Percentiles rank a stretch among this genome's conserved stretches.
Conservation (phyloP, 768 basidiomycete genomes). For the Psilocybe cubensis region DNA sequence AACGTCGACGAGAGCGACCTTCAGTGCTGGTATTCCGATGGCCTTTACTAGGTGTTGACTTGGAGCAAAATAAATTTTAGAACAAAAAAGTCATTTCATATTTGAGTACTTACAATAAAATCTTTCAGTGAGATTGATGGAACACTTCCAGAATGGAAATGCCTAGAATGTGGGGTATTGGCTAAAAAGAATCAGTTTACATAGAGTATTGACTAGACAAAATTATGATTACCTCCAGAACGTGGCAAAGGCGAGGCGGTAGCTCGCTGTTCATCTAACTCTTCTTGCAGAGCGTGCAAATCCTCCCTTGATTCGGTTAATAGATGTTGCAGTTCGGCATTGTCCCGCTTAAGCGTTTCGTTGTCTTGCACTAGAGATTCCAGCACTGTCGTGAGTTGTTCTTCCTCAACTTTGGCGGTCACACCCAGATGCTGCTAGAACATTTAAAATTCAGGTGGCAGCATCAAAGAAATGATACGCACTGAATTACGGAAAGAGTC, state of each 20-base stretch:
- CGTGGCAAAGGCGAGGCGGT: constrained; percentile 39
- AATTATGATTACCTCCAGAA: constrained; percentile 42
- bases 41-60: not conserved
- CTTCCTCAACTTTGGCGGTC: constrained; percentile 48
- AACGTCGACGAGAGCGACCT: constrained; percentile 18
- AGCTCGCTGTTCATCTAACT: constrained; percentile 74
- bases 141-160: constrained; percentile 45
- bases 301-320: constrained; percentile 82
- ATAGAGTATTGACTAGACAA: not conserved
- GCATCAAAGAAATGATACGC: constrained; percentile 22
- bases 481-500: constrained; percentile 65
- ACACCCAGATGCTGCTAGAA: constrained; percentile 40
- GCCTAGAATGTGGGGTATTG: constrained; percentile 44
- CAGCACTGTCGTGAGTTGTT: constrained; percentile 69
- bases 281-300: constrained; percentile 65
- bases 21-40: constrained; percentile 22
- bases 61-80: not conserved
- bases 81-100: not conserved
- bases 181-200: constrained; percentile 23
- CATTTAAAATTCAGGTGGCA: constrained; percentile 16
- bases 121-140: constrained; percentile 44
- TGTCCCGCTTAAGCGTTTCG: constrained; percentile 80
- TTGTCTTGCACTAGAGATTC: constrained; percentile 89
- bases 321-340: constrained; percentile 75
- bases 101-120: constrained; percentile 26